Conservation (phyloP, 306 rosid genomes). For the Prunus mume region DNA sequence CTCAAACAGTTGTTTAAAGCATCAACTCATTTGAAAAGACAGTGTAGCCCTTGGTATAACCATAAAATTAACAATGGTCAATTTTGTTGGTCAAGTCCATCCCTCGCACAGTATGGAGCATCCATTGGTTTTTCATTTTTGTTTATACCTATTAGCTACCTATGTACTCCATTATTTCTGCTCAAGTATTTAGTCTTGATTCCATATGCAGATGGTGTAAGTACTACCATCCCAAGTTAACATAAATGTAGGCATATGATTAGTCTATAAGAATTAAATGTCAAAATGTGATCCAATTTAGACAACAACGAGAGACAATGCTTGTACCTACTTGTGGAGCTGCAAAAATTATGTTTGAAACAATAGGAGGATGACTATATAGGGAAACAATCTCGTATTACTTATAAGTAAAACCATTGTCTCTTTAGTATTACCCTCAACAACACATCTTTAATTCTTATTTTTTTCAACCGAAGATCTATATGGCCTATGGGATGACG, state of each 20-base stretch:
- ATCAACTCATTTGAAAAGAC: neutral
- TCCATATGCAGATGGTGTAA: neutral
- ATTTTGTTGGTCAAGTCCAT: neutral
- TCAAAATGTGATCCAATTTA: neutral
- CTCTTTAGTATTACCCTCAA: neutral
- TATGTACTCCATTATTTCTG: neutral
- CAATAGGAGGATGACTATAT: neutral
- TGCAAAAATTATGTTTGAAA: neutral
- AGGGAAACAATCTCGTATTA: neutral
- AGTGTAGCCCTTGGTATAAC: neutral
- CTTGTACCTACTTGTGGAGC: neutral
- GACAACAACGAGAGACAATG: neutral
- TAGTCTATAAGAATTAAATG: neutral
- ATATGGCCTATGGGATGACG: neutral
- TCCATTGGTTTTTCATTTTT: neutral
- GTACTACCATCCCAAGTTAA: neutral
- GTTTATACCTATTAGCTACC: neutral
- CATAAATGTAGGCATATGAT: neutral
- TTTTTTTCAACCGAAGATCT: neutral
- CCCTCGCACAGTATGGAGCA: neutral
- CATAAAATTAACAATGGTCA: neutral
- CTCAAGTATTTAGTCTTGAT: neutral
- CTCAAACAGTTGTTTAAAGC: neutral
- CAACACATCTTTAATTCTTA: neutral
- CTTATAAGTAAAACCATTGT: neutral